Evolutionary conservation across 2,329 filamentous ascomycete species (phyloP), one percentile per base, ranked within the genome.

Genomic region (Knufia fluminis): DNA sequence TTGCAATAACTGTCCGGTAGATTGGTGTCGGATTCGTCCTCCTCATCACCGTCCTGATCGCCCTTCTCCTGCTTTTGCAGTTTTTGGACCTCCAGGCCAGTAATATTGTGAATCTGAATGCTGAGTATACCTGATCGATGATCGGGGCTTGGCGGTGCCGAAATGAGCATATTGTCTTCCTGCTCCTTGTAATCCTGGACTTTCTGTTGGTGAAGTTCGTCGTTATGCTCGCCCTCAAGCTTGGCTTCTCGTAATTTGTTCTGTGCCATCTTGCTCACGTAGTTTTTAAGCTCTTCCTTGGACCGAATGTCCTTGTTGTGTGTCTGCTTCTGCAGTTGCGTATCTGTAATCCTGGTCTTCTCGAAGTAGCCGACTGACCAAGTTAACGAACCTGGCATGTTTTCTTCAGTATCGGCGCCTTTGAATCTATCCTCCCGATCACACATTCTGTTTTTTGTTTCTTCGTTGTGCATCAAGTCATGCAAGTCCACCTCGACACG

Each of bases 291-390:
- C 28, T 82, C 71, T 2, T 80, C 72, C 50, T 77, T 72, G 1
- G 69, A 77, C 36, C 74, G 74, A 46, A 86, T 70, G 2, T 77
- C 68, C 0, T 74, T 65, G 49, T 83, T 75, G 26, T 78, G 72
- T 0, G 74, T 79, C 63, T 86, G 83, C 33, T 73, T 68, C 16
- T 75, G 63, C 7, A 85, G 72, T 58, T 86, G 81, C 42, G 76
- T 72, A 16, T 76, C 67, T 16, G 80, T 79, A 23, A 86, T 78
- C 43, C 74, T 71, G 1, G 75, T 76, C 64, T 87, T 87, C 33
- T 78, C 72, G 59, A 80, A 87, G 62, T 86, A 87, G 0, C 83
- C 83, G 3, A 87, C 76, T 19, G 77, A 79, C 83, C 83, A 87
- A 26, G 75, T 69, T 8, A 87, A 66, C 50, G 78, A 80, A 1